Base-by-base conservation (phyloP, 768 basidiomycete genomes). In the Astraeus odoratus region DNA sequence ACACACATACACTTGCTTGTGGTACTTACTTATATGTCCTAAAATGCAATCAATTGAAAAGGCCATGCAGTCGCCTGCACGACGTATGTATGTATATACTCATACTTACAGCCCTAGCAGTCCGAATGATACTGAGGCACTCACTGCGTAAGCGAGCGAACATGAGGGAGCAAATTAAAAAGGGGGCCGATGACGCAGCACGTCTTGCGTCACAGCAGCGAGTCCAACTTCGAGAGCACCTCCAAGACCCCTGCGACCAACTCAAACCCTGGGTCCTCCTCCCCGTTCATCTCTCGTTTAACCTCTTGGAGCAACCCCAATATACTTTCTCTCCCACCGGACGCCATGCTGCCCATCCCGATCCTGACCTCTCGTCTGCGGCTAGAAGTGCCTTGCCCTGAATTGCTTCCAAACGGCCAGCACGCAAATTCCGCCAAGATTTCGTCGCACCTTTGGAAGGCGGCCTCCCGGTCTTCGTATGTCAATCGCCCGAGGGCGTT, bases 391-490 rank as follows among this genome's bases (percentile, higher is more conserved):
- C 61, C 59, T 8, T 61, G 51, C 1, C 64, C 58, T 1, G 61
- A 50, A 24, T 58, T 64, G 30, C 68, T 70, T 4, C 74, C 92
- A 58, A 88, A 93, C 10, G 95, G 95, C 92, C 92, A 99, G 24
- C 72, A 74, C 23, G 80, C 75, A 63, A 98, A 98, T 66, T 94
- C 95, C 35, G 81, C 85, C 26, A 99, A 70, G 20, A 99, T 80
- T 51, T 99, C 96, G 59, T 99, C 95, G 55, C 90, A 92, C 49
- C 96, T 71, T 52, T 81, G 83, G 62, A 97, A 96, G 25, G 95
- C 94, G 4, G 80, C 82, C 70, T 99, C 96, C 44, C 95, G 69
- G 44, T 93, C 88, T 63, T 98, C 96, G 57, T 95, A 98, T 13
- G 80, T 83, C 20, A 98, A 69, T 50, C 91, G 71, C 44, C 81